phyloP scores from a whole-genome alignment of 192 early-diverging fungal species.

The Piromyces sp. region DNA sequence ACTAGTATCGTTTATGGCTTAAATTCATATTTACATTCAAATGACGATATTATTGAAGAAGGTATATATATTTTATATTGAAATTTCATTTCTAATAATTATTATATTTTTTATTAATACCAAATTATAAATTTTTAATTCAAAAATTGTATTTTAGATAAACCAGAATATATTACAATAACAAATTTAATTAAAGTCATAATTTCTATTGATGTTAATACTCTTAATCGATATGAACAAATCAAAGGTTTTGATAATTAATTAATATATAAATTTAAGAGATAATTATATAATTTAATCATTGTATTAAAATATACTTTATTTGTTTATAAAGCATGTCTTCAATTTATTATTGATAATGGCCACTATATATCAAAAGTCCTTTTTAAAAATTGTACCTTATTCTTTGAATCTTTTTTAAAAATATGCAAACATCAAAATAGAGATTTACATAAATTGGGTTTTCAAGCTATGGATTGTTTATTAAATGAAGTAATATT shows the following conservation, averaged over 20 bases:
- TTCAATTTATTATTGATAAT: not conserved
- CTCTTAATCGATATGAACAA: not conserved
- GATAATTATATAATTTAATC: not conserved
- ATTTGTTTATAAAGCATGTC: not conserved
- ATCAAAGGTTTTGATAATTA: not conserved
- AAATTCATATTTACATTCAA: not conserved
- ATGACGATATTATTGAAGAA: not conserved
- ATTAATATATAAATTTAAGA: too few relatives aligned
- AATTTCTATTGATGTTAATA: not conserved
- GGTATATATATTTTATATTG: too few relatives aligned
- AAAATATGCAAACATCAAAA: not conserved
- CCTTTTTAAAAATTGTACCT: not conserved
- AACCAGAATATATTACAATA: not conserved
- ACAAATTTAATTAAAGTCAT: not conserved
- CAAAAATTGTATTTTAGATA: not conserved
- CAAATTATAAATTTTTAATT: too few relatives aligned
- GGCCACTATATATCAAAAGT: not conserved
- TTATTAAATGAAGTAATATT: not conserved
- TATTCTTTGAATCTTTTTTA: not conserved
- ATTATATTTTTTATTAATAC: too few relatives aligned
- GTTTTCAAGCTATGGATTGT: not conserved
- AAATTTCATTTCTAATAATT: too few relatives aligned
- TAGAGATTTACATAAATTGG: not conserved
- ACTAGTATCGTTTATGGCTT: not conserved
- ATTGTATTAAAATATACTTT: too few relatives aligned